A percentile compares a stretch with the other conserved stretches of the same genome.
Evolutionary conservation across 208 protist genomes (phyloP).

Genomic region (Crithidia brevicula): DNA sequence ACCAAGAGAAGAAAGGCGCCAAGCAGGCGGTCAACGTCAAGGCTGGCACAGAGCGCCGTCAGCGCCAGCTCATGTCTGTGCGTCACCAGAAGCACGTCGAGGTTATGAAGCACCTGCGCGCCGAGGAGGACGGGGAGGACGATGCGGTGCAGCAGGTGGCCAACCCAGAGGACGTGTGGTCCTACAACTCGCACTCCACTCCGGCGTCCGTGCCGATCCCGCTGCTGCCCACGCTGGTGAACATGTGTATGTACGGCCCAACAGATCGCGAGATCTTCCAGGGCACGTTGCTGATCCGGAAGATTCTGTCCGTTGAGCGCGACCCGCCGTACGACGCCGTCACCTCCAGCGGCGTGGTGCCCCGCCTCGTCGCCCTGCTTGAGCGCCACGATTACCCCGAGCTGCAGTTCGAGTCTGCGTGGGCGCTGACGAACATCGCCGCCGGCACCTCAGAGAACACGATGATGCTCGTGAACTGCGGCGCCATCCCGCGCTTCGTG

Average conservation of each 20-base stretch:
- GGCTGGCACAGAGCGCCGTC: slow-evolving; percentile 66
- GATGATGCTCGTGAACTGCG: slow-evolving; percentile 86
- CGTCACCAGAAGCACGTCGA: slow-evolving; percentile 65
- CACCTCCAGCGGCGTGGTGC: slow-evolving; percentile 93
- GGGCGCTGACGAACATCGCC: slow-evolving; percentile 99
- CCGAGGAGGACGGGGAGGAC: slow-evolving; percentile 26
- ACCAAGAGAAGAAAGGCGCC: slow-evolving; percentile 43
- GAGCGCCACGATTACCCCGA: slow-evolving; percentile 63
- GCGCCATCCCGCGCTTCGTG: slow-evolving; percentile 97
- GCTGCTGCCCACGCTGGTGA: slow-evolving; percentile 71
- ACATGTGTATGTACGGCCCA: slow-evolving; percentile 54
- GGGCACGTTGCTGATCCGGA: slow-evolving; percentile 83
- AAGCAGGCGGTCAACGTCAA: slow-evolving; percentile 72
- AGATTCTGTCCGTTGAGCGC: slow-evolving; percentile 92
- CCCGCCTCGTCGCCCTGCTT: slow-evolving; percentile 95
- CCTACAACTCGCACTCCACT: slow-evolving; percentile 45
- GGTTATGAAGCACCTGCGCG: slow-evolving; percentile 70
- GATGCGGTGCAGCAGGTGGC: slow-evolving; percentile 5
- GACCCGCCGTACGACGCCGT: slow-evolving; percentile 97
- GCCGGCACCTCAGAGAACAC: slow-evolving; percentile 97
- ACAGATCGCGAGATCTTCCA: slow-evolving; percentile 72
- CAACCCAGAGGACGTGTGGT: slow-evolving; percentile 51
- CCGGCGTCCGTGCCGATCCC: slow-evolving; percentile 63
- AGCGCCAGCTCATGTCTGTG: slow-evolving; percentile 69
- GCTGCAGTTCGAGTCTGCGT: slow-evolving; percentile 98